Conservation (phyloP, 78 protist species). For the Monocercomonoides exilis region DNA sequence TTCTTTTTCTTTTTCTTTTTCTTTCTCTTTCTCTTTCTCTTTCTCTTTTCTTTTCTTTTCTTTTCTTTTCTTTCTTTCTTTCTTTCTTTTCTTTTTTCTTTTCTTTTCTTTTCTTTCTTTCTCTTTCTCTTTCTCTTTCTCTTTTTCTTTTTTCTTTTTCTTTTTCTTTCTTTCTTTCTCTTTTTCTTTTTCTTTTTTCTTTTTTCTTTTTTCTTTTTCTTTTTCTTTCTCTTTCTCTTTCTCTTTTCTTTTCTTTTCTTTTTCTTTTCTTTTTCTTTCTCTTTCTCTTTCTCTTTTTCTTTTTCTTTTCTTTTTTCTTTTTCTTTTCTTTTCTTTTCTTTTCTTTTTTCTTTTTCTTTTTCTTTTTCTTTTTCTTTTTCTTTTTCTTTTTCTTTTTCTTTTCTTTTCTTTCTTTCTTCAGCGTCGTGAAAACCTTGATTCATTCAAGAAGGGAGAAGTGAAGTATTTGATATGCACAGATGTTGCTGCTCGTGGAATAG, state of each 20-base stretch:
- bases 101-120: too few species aligned
- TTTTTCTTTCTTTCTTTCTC: too few species aligned
- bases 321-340: background rate
- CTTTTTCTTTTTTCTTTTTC: too few species aligned
- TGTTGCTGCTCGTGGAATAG: conserved; percentile 68
- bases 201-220: too few species aligned
- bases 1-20: too few species aligned
- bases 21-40: too few species aligned
- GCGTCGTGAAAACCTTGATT: conserved; percentile 38
- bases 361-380: background rate
- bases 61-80: too few species aligned
- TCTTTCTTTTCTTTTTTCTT: too few species aligned
- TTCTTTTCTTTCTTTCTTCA: background rate
- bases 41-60: too few species aligned
- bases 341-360: background rate
- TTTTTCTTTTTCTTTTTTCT: too few species aligned
- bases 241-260: background rate
- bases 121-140: too few species aligned
- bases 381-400: background rate
- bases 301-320: background rate
- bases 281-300: background rate
- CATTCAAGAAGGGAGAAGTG: conserved; percentile 57
- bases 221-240: too few species aligned
- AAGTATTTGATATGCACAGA: conserved; percentile 68
- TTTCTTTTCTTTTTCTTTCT: background rate